Evolutionary conservation across 345 rosid species (phyloP).

Genomic region (Nephelium lappaceum): DNA sequence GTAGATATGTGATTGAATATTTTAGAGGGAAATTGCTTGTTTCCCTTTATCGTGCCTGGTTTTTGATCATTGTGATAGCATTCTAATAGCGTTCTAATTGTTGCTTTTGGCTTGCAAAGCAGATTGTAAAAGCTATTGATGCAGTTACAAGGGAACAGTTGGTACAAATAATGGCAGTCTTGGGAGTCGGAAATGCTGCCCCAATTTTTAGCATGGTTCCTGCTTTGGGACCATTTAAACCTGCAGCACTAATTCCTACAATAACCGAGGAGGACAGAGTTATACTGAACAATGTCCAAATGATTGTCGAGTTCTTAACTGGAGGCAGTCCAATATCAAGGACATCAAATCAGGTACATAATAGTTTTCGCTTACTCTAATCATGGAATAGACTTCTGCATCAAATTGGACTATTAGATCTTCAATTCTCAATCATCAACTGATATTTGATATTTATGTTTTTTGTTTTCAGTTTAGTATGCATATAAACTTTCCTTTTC

Average conservation of each 20-base stretch:
- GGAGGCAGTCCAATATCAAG: constrained; percentile 63
- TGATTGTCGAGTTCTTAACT: constrained; percentile 73
- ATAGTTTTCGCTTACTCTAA: not conserved
- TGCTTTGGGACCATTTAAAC: constrained; percentile 70
- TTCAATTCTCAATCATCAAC: not conserved
- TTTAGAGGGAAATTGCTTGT: not conserved
- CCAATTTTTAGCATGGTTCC: constrained; percentile 88
- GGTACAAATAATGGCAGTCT: constrained; percentile 64
- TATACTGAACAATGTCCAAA: constrained; percentile 76
- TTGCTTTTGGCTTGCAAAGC: constrained; percentile 24
- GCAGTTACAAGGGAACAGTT: constrained; percentile 92
- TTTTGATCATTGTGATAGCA: not conserved
- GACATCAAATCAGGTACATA: constrained; percentile 62
- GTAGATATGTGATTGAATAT: not conserved
- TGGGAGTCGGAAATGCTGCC: constrained; percentile 61
- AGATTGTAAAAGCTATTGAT: constrained; percentile 96
- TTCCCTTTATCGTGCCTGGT: not conserved
- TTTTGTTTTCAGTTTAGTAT: not conserved
- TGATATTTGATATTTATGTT: not conserved
- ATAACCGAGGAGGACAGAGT: constrained; percentile 81
- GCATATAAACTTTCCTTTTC: not conserved
- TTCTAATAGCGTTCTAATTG: not conserved
- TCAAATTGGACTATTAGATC: not conserved
- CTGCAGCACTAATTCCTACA: constrained; percentile 75
- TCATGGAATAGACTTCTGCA: not conserved